Conservation (phyloP, 2,329 filamentous ascomycete species). For the Trichoderma brevicompactum region DNA sequence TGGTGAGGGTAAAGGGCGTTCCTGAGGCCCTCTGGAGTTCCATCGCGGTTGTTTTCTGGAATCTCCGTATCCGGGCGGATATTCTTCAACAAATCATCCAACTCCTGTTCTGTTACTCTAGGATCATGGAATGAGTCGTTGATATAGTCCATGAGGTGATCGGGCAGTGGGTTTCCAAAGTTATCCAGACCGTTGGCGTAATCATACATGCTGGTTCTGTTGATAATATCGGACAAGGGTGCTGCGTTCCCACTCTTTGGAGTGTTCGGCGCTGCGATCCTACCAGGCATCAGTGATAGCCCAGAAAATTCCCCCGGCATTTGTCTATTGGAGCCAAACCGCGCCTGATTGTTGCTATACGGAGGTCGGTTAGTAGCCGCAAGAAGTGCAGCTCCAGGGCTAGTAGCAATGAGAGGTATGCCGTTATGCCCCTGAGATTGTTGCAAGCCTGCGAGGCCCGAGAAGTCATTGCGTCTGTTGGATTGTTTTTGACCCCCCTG, state of each 20-base stretch:
- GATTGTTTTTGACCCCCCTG: neutral
- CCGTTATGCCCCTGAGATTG: neutral
- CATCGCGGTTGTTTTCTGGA: conserved; percentile 63
- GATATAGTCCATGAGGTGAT: conserved; percentile 42
- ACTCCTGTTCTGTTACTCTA: conserved; percentile 60
- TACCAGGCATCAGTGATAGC: neutral
- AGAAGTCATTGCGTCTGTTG: neutral
- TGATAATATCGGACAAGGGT: conserved; percentile 44
- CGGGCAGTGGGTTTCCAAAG: conserved; percentile 44
- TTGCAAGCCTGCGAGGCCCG: neutral
- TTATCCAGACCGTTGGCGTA: conserved; percentile 43
- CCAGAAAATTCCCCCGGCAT: conserved; percentile 23
- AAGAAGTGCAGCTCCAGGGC: neutral
- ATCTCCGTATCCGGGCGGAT: conserved; percentile 74
- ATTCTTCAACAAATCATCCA: conserved; percentile 71
- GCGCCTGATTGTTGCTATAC: neutral
- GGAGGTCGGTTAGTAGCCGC: neutral
- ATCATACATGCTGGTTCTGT: conserved; percentile 45
- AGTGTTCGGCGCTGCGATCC: conserved; percentile 2
- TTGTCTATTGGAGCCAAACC: neutral
- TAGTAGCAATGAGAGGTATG: neutral
- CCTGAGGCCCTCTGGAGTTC: conserved; percentile 70
- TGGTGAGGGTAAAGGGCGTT: conserved; percentile 80
- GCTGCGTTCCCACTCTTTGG: conserved; percentile 17
- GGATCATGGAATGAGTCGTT: conserved; percentile 46